phyloP scores from a whole-genome alignment of 306 rosid species.

The Cicer arietinum region DNA sequence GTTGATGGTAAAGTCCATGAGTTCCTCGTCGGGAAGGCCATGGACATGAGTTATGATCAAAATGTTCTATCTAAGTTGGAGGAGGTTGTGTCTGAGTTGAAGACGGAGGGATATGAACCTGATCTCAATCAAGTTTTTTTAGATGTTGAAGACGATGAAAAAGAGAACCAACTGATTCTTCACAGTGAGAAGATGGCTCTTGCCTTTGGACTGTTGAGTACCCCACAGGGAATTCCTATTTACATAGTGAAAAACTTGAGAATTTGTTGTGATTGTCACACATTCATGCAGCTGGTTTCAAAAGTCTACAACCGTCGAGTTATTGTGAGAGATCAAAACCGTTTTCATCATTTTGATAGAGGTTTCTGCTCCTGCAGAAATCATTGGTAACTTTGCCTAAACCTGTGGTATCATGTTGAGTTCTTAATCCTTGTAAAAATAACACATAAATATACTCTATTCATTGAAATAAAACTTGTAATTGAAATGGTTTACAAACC shows the following conservation, averaged over 20 bases:
- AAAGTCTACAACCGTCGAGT: conserved; percentile 49
- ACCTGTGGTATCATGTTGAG: not conserved
- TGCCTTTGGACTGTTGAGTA: conserved; percentile 56
- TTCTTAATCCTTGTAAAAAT: conserved; percentile 1
- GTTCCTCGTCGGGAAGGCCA: conserved; percentile 54
- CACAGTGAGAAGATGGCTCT: conserved; percentile 71
- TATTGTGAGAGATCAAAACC: conserved; percentile 63
- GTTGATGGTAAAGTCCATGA: conserved; percentile 54
- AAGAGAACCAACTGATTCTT: conserved; percentile 48
- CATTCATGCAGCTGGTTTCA: conserved; percentile 61
- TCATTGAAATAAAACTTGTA: not conserved
- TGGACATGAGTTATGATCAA: conserved; percentile 37
- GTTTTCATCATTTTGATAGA: conserved; percentile 60
- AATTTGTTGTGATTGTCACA: conserved; percentile 66
- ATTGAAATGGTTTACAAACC: not conserved
- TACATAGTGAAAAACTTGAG: conserved; percentile 69
- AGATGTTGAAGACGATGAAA: conserved; percentile 56
- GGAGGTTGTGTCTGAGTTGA: conserved; percentile 52
- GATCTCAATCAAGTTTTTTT: conserved; percentile 57
- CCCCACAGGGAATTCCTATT: conserved; percentile 47
- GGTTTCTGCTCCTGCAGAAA: conserved; percentile 61
- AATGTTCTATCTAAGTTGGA: conserved; percentile 48
- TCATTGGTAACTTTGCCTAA: conserved; percentile 49
- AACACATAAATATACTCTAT: not conserved
- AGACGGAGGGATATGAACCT: conserved; percentile 61